These are phyloP conservation scores for Agapanthus africanus DNA, from an alignment of 106 monocot species.

Conservation along the genomic window DNA sequence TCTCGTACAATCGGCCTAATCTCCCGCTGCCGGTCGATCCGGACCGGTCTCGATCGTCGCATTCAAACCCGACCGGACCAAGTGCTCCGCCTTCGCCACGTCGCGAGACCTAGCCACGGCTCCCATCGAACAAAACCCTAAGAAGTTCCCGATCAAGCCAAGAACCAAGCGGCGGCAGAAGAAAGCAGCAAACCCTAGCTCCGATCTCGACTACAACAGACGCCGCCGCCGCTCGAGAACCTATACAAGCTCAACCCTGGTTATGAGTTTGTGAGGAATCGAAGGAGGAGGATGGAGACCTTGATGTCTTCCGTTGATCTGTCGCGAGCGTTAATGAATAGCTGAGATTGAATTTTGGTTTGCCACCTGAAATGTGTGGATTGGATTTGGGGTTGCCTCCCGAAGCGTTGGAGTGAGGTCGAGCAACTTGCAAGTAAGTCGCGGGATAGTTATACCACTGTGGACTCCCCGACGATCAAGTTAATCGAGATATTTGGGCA, in stretches of 20 bases:
- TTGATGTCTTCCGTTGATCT: too few species aligned
- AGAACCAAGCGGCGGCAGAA: not conserved
- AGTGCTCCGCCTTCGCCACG: slow-evolving; percentile 3
- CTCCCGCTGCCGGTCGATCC: slow-evolving; percentile 3
- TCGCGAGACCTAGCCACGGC: slow-evolving; percentile 17
- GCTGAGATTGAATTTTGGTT: too few species aligned
- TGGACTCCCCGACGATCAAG: too few species aligned
- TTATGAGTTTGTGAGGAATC: slow-evolving; percentile 42
- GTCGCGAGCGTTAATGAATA: too few species aligned
- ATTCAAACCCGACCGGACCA: slow-evolving; percentile 26
- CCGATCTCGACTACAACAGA: slow-evolving; percentile 56
- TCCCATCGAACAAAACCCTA: not conserved
- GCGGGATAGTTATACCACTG: too few species aligned
- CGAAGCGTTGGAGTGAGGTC: too few species aligned
- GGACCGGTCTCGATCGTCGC: slow-evolving; percentile 18
- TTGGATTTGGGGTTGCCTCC: too few species aligned
- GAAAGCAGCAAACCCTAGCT: too few species aligned
- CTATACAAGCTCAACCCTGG: slow-evolving; percentile 84
- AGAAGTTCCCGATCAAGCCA: not conserved
- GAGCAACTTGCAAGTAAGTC: too few species aligned
- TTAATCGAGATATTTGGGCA: too few species aligned
- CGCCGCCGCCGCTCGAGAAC: slow-evolving; percentile 78
- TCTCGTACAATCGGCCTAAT: slow-evolving; percentile 17
- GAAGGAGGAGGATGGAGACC: slow-evolving; percentile 33
- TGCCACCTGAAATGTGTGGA: too few species aligned